Evolutionary conservation across 768 basidiomycete genomes (phyloP).

Genomic region (Boletus huronensis): DNA sequence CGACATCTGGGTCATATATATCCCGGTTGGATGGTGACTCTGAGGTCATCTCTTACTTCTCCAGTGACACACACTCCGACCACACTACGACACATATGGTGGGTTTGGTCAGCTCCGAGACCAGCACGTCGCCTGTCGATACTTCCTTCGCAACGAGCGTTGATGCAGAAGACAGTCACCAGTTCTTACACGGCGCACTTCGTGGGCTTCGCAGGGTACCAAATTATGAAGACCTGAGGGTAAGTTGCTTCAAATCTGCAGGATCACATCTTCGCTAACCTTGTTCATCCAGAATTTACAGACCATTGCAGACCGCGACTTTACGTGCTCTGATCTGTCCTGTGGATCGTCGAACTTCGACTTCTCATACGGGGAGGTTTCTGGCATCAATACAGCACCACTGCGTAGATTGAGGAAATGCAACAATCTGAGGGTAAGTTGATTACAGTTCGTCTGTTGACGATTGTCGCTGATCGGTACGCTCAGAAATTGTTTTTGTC

Average conservation of each 20-base stretch:
- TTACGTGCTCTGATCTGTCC: background rate
- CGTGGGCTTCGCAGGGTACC: constrained; percentile 18
- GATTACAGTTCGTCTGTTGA: background rate
- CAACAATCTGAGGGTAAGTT: constrained; percentile 1
- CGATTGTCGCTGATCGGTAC: background rate
- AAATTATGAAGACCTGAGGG: constrained; percentile 20
- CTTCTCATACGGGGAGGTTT: background rate
- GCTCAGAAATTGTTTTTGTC: constrained; percentile 6
- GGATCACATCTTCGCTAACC: background rate
- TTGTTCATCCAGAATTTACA: background rate
- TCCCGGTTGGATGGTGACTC: constrained; percentile 1
- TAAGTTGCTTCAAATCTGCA: background rate
- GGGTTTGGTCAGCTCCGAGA: background rate
- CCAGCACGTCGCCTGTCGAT: background rate
- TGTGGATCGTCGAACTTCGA: background rate
- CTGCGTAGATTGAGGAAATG: background rate
- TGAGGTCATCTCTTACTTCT: constrained; percentile 2
- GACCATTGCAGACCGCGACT: background rate
- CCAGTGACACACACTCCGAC: constrained; percentile 5
- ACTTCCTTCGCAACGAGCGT: constrained; percentile 24
- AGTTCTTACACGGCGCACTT: background rate
- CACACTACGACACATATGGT: background rate
- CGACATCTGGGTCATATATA: background rate
- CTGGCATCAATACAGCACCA: background rate
- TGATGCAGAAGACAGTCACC: constrained; percentile 1